Conservation (phyloP, 129 eudicot genomes). For the Pulicaria dysenterica region DNA sequence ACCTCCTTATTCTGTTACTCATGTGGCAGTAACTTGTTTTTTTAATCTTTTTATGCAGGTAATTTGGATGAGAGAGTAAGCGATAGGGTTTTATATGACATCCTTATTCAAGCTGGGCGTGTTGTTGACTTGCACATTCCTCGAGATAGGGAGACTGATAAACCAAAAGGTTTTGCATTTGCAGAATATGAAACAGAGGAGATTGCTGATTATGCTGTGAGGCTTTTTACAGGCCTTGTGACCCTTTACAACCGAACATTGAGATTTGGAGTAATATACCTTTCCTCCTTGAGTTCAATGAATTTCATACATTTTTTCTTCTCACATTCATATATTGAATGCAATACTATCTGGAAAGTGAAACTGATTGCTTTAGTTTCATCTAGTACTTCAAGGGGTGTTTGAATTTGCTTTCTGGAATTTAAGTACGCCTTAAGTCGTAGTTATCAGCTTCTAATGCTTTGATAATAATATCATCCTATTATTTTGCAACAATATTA, state of each 20-base stretch:
- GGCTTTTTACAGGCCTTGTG: slow-evolving; percentile 85
- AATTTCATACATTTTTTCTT: not conserved
- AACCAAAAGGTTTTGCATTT: slow-evolving; percentile 86
- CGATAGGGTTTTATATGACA: slow-evolving; percentile 90
- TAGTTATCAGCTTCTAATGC: too few species aligned
- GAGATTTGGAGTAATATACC: slow-evolving; percentile 65
- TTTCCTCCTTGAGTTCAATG: slow-evolving; percentile 14
- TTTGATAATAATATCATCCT: too few species aligned
- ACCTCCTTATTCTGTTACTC: not conserved
- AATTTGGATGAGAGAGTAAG: slow-evolving; percentile 90
- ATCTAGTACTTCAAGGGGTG: too few species aligned
- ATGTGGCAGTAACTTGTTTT: not conserved
- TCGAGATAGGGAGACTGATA: slow-evolving; percentile 65
- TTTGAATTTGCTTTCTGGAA: too few species aligned
- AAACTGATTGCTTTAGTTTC: not conserved
- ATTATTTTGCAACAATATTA: too few species aligned
- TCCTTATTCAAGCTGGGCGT: slow-evolving; percentile 91
- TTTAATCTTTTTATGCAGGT: slow-evolving; percentile 40
- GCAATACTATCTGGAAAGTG: not conserved
- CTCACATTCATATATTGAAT: not conserved
- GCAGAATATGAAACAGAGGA: slow-evolving; percentile 89
- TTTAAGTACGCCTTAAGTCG: too few species aligned
- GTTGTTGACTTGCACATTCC: slow-evolving; percentile 72
- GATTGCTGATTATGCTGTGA: slow-evolving; percentile 87
- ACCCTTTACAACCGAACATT: slow-evolving; percentile 66